Evolutionary conservation across 176 grass and related monocot genomes (phyloP).

Genomic region (Cenchrus fungigraminus): DNA sequence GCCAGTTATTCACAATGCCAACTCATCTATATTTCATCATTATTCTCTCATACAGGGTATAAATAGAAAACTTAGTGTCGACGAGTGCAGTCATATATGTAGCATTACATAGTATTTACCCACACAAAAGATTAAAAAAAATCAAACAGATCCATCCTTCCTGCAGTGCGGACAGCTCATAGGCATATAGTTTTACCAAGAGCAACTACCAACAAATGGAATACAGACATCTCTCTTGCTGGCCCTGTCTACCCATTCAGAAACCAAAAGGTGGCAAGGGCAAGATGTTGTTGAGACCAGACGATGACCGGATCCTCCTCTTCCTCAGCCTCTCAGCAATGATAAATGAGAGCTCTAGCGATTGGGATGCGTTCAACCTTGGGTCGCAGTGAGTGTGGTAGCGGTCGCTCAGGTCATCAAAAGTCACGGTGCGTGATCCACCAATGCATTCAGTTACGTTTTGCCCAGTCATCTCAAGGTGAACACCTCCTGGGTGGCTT

Average conservation of each 20-base stretch:
- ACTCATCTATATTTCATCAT: conserved; percentile 25
- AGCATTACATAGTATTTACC: conserved; percentile 45
- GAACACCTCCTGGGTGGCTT: conserved; percentile 79
- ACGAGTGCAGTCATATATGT: conserved; percentile 39
- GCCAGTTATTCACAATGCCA: conserved; percentile 17
- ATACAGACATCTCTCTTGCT: conserved; percentile 21
- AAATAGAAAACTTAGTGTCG: conserved; percentile 42
- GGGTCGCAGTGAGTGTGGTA: conserved; percentile 97
- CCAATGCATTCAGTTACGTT: conserved; percentile 96
- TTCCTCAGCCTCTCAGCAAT: conserved; percentile 82
- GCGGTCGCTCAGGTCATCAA: conserved; percentile 76
- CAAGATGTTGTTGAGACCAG: conserved; percentile 37
- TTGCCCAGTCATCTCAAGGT: conserved; percentile 94
- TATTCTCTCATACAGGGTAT: conserved; percentile 26
- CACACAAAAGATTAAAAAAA: conserved; percentile 12
- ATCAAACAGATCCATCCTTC: background rate
- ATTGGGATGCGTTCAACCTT: conserved; percentile 79
- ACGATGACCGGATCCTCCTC: conserved; percentile 67
- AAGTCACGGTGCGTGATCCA: conserved; percentile 81
- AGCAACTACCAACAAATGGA: conserved; percentile 55
- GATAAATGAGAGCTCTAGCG: conserved; percentile 85
- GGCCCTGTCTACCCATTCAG: conserved; percentile 33
- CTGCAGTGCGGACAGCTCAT: conserved; percentile 15
- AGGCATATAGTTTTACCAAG: conserved; percentile 49
- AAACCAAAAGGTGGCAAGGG: conserved; percentile 58